Evolutionary conservation across 2,329 filamentous ascomycete species (phyloP), one percentile per base, ranked within the genome.

Genomic region (Cladosporium sp.): DNA sequence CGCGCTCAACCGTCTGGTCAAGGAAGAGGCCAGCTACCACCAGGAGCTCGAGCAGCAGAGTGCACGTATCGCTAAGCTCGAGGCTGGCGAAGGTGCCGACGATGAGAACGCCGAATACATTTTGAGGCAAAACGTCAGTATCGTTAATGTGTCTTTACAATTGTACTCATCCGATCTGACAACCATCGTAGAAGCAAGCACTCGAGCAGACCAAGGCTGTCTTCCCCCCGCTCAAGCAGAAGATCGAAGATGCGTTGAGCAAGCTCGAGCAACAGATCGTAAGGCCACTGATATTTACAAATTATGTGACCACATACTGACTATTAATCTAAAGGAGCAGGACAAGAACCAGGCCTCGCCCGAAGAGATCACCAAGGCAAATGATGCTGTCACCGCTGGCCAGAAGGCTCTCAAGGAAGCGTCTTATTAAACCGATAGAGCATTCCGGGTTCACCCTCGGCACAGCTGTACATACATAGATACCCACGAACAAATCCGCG

Each of bases 21-120:
- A 95, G 70, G 93, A 98, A 70, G 88, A 96, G 69, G 76, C 79
- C 33, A 92, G 85, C 61, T 97, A 98, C 73, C 86, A 91, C 75
- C 86, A 86, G 65, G 93, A 98, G 69, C 78, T 91, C 16, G 74
- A 79, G 56, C 76, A 84, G 57, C 91, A 97, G 67, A 78, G 87
- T 60, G 78, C 79, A 54, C 81, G 86, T 50, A 79, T 94, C 56
- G 72, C 79, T 67, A 81, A 83, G 66, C 77, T 95, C 38, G 82
- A 86, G 59, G 67, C 70, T 3, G 72, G 68, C 13, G 57, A 59
- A 32, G 55, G 50, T 43, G 58, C 56, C 29, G 78, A 79, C 7
- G 78, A 81, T 11, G 82, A 83, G 59, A 95, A 96, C 69, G 82
- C 79, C 43, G 83, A 86, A 58, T 96, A 80, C 63, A 78, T 83